These are phyloP conservation scores for Malassezia obtusa DNA, from an alignment of 1,284 basidiomycete genomes.

Conservation along the genomic window DNA sequence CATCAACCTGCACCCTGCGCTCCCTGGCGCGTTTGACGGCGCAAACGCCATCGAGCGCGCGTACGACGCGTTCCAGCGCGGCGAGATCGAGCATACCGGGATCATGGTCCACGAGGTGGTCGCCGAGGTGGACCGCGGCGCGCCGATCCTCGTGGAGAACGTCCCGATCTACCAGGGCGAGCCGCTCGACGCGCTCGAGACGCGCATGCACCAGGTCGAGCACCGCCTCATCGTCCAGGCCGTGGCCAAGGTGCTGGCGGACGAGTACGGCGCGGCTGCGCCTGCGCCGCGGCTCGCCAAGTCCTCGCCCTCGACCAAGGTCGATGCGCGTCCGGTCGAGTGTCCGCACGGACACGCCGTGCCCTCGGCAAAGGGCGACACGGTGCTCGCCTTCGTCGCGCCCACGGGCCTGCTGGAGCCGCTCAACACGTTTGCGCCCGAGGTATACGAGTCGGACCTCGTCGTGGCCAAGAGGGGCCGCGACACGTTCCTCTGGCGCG, in stretches of 20 bases:
- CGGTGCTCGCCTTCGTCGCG: not conserved
- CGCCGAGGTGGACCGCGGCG: constrained; percentile 82
- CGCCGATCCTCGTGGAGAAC: constrained; percentile 71
- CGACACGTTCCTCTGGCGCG: not conserved
- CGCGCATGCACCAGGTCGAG: constrained; percentile 69
- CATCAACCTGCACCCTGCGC: constrained; percentile 91
- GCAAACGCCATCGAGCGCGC: constrained; percentile 79
- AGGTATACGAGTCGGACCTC: constrained; percentile 16
- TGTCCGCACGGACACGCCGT: not conserved
- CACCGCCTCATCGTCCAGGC: constrained; percentile 79
- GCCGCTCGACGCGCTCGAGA: constrained; percentile 63
- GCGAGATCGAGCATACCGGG: constrained; percentile 56
- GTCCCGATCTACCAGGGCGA: constrained; percentile 66
- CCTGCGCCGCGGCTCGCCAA: constrained; percentile 12
- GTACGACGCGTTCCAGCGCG: constrained; percentile 73
- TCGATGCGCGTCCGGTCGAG: constrained; percentile 2
- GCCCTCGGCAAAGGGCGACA: not conserved
- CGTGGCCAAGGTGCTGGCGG: constrained; percentile 22
- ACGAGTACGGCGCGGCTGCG: not conserved
- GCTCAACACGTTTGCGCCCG: constrained; percentile 11
- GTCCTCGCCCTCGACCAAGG: constrained; percentile 15
- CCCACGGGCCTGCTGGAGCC: not conserved
- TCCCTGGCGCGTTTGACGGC: constrained; percentile 90
- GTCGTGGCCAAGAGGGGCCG: not conserved
- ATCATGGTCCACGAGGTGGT: constrained; percentile 93